Percentiles rank a stretch among this genome's conserved stretches.
These are phyloP conservation scores for Cornus florida DNA, from an alignment of 148 eudicot species.

Conservation along the genomic window DNA sequence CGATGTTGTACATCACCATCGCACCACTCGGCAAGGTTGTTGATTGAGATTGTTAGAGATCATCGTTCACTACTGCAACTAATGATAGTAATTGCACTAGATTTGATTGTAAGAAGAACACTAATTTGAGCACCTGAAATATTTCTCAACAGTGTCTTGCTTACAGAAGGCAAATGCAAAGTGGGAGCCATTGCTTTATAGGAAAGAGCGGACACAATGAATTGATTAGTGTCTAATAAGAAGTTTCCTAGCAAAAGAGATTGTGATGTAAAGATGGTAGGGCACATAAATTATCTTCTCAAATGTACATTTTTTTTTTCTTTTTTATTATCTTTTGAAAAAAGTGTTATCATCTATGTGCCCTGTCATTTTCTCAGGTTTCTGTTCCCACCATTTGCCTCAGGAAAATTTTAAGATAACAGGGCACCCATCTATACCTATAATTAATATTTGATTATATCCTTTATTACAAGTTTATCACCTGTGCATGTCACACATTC, in stretches of 20 bases:
- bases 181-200: conserved; percentile 28
- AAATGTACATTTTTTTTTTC: conserved; percentile 23
- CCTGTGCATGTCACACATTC: no score
- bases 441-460: no score
- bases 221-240: conserved; percentile 15
- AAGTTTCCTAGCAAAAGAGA: conserved; percentile 30
- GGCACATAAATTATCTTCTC: conserved; percentile 38
- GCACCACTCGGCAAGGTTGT: no score
- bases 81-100: no score
- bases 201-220: conserved; percentile 17
- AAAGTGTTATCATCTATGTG: conserved; percentile 16
- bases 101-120: no score
- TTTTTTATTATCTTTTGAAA: conserved; percentile 28
- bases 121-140: no score
- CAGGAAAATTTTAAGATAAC: background rate
- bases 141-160: no score
- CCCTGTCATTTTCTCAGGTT: conserved; percentile 26
- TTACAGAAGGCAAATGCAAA: background rate
- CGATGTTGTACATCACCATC: no score
- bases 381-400: conserved; percentile 12
- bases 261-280: conserved; percentile 17
- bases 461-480: no score
- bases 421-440: no score
- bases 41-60: no score
- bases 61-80: no score